phyloP scores from a whole-genome alignment of 1,284 basidiomycete genomes.

The Sporisorium exsertum region DNA sequence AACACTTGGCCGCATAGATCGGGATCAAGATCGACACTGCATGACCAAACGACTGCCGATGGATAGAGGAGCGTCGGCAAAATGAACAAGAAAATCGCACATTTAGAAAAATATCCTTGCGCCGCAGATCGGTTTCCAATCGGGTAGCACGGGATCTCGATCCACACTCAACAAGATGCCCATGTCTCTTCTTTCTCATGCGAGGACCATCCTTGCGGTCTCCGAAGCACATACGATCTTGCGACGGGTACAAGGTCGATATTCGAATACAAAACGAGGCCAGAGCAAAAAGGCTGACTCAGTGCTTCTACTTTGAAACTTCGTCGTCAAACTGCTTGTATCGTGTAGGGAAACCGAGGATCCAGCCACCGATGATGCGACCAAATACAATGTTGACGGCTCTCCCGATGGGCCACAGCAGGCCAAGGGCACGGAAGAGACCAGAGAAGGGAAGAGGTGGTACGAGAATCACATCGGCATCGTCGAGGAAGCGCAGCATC shows the following conservation, averaged over 20 bases:
- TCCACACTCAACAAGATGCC: no score
- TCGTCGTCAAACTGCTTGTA: conserved; percentile 54
- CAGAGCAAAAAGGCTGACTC: background rate
- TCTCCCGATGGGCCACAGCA: conserved; percentile 46
- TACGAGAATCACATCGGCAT: conserved; percentile 66
- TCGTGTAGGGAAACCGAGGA: conserved; percentile 43
- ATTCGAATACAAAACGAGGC: background rate
- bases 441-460: conserved; percentile 58
- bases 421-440: conserved; percentile 41
- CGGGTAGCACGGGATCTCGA: no score
- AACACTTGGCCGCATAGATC: background rate
- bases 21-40: conserved; percentile 6
- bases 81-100: no score
- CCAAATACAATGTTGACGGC: conserved; percentile 40
- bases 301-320: conserved; percentile 13
- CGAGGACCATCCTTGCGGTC: no score
- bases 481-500: conserved; percentile 66
- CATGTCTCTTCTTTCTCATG: background rate
- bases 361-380: conserved; percentile 47
- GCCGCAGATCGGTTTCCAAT: background rate
- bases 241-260: background rate
- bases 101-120: no score
- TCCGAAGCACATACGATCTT: background rate
- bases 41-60: background rate
- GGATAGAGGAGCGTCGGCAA: no score